Evolutionary conservation across 768 basidiomycete genomes (phyloP), one percentile per base, ranked within the genome.

Genomic region (Pleurotus platypus): DNA sequence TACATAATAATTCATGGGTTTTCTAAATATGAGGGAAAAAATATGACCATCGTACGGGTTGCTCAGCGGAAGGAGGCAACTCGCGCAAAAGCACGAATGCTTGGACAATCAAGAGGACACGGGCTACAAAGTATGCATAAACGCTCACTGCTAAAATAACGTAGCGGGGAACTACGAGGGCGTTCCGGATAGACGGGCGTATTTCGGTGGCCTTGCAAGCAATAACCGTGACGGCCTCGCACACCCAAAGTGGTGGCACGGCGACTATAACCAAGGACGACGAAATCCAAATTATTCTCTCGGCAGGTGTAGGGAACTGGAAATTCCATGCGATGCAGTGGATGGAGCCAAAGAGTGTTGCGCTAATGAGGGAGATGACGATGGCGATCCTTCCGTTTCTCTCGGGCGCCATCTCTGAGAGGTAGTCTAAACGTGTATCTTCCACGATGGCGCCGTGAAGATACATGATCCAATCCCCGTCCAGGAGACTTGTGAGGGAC

Each of bases 261-360:
- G 20, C 13, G 37, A 61, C 57, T n/a, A 69, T 60, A 4, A 62
- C 40, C 2, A 65, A 20, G 1, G 66, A 58, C 5, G 47, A 64
- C 16, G 57, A 45, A 4, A 63, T 63, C 71, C 71, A 72, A 2
- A 68, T 15, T 5, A 62, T 46, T 46, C 56, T n/a, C 30, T 69
- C 69, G 1, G 30, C 9, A 12, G 51, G 37, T 1, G 60, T 62
- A 9, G 68, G 66, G 49, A 72, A 72, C 1, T 59, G 11, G 26
- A 64, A 66, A 24, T 55, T 13, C 72, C 72, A 71, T 9, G 62
- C 67, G 27, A 70, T 55, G 46, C 62, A 67, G 46, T 70, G 70
- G 9, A 66, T 57, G 4, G 43, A 60, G 1, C 69, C 64, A 26
- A 71, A 71, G n/a, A 64, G 53, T 2, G 55, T 51, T 4, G 42